Conservation (phyloP, 2,329 filamentous ascomycete species). For the Trichoderma sp. region DNA sequence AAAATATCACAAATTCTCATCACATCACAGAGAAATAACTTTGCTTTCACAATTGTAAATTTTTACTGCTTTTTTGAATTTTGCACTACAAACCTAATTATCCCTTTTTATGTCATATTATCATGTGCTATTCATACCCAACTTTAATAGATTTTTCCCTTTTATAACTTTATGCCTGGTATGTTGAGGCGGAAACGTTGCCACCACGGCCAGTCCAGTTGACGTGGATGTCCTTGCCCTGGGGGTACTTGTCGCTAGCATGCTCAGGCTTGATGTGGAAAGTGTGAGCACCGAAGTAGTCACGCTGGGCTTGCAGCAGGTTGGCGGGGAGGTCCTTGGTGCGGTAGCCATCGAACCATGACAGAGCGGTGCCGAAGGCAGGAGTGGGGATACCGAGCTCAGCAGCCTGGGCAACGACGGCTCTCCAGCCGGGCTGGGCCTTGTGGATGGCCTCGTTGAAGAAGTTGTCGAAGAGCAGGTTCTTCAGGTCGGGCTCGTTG, state of each 20-base stretch:
- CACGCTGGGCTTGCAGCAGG: constrained; percentile 96
- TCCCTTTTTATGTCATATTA: constrained; percentile 14
- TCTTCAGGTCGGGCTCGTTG: constrained; percentile 89
- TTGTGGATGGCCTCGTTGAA: constrained; percentile 99
- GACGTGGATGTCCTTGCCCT: constrained; percentile 89
- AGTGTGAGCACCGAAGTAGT: constrained; percentile 97
- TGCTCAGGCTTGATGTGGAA: constrained; percentile 82
- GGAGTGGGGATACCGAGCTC: constrained; percentile 94
- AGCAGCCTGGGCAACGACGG: constrained; percentile 86
- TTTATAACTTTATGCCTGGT: constrained; percentile 71
- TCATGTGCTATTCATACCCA: constrained; percentile 17
- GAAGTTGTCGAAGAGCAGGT: constrained; percentile 98
- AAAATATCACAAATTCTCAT: background rate
- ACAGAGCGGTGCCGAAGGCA: constrained; percentile 93
- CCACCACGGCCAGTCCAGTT: constrained; percentile 99
- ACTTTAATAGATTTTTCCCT: background rate
- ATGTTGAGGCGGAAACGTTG: constrained; percentile 95
- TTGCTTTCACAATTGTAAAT: background rate
- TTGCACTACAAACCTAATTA: constrained; percentile 11
- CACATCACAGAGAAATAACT: background rate
- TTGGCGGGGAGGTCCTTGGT: constrained; percentile 97
- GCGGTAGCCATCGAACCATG: constrained; percentile 98
- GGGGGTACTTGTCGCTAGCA: constrained; percentile 75
- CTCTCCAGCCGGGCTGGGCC: constrained; percentile 88
- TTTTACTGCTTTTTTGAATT: constrained; percentile 10